Base-by-base conservation (phyloP, 1,139 yeast genomes). In the Hyphopichia fennica region DNA sequence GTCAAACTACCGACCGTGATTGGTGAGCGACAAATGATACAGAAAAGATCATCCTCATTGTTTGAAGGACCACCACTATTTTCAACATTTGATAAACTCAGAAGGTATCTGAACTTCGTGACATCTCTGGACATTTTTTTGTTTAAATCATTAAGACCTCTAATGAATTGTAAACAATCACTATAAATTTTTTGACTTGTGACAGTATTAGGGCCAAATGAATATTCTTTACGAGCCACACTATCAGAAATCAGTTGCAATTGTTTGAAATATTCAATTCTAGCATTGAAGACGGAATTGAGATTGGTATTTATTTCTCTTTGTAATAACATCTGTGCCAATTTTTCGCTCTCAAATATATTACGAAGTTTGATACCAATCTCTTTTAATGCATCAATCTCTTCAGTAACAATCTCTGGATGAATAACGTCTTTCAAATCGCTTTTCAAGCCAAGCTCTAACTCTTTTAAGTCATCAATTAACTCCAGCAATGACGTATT, bases 191-290 rank as follows among this genome's bases (percentile, higher is more conserved):
- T 25, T 25, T 25, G 28, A 25, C 28, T 25, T 25, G 13, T 11
- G 11, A 25, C 28, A 4, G 28, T 25, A 25, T 11, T 25, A 4
- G 28, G 28, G 3, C 28, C 28, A 25, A 25, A 25, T 9, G 28
- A 25, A 11, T 25, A 25, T 11, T 25, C 28, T 13, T 32, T 32
- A 7, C 35, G 55, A 45, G 63, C 70, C 15, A 89, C 90, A 39
- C 82, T 82, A 60, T 93, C 98, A 0, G 96, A 89, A 28, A 91
- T 77, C 42, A 76, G 84, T 60, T 93, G 99, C 37, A 93, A 72
- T 49, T 88, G 93, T 51, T 83, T 82, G 64, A 83, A 93, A 59
- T 90, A 93, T 37, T 79, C 88, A 37, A 91, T 76, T 45, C 95
- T 80, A 6, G 84, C 70, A 60, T 93, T 93, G 62, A 84, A 91